Base-by-base conservation (phyloP, 768 basidiomycete species). In the Imleria badia region DNA sequence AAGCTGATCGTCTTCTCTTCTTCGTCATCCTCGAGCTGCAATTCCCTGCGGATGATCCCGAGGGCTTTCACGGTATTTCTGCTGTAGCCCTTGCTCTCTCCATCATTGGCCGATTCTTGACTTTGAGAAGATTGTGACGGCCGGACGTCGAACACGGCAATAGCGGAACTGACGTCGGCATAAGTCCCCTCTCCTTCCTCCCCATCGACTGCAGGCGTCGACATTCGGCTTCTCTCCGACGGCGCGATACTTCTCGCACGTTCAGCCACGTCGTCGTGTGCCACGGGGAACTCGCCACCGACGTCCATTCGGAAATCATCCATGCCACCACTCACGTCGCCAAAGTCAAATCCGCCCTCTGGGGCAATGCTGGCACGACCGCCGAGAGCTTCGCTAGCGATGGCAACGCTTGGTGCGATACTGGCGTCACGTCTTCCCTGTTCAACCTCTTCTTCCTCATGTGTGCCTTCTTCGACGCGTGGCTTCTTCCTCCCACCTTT, bases 11-110 rank as follows among this genome's bases (percentile, higher is more conserved):
- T 71, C 69, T 84, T 88, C 31, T 85, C 84, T 54, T 76, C 76
- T 8, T 67, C 71, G 5, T 75, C 78, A 23, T 78, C 77, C 29
- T 68, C 70, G 3, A 84, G 82, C 51, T 83, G 79, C 48, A 95
- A 72, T 64, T 92, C 89, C 59, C 78, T 79, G 56, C 89, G 81
- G 48, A 96, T 77, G 61, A 96, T 75, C 23, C 80, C 76, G 35
- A 95, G 73, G 1, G 94, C 94, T 66, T 89, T 91, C 50, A 90
- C 78, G 0, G 94, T 97, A 65, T 95, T 95, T 74, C 84, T 87
- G 73, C 91, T 93, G 70, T 89, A 94, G 1, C 87, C 88, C 61
- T 85, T 86, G 41, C 82, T 78, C 35, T 88, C 86, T 40, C 75
- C 73, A 22, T 80, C 80, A 19, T 61, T 57, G 33, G 68, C 60